phyloP scores from a whole-genome alignment of 345 rosid species.

The Tarenaya hassleriana region DNA sequence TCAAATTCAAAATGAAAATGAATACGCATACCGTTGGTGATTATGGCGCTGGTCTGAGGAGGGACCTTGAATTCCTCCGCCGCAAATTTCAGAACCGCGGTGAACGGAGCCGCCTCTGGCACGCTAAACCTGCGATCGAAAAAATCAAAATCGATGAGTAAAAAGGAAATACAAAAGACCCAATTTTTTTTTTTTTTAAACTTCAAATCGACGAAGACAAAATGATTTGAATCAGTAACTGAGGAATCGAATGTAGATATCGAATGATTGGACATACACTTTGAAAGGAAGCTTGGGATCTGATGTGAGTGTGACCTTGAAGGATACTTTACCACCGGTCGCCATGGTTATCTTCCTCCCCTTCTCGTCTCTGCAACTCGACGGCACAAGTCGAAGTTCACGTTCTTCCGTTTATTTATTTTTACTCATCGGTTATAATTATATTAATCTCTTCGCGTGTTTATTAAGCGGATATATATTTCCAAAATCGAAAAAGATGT shows the following conservation, averaged over 20 bases:
- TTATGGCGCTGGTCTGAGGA: slow-evolving; percentile 98
- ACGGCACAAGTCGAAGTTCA: too few species aligned
- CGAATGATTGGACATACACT: slow-evolving; percentile 42
- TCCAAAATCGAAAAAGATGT: too few species aligned
- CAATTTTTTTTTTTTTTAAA: too few species aligned
- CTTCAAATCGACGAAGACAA: neutral
- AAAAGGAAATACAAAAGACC: neutral
- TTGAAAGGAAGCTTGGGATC: slow-evolving; percentile 99
- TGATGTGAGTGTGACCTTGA: slow-evolving; percentile 92
- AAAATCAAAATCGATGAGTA: neutral
- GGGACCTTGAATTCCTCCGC: slow-evolving; percentile 99
- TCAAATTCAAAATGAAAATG: neutral
- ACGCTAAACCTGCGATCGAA: slow-evolving; percentile 68
- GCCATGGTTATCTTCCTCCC: slow-evolving; percentile 38
- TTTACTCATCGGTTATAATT: too few species aligned
- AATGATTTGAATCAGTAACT: neutral
- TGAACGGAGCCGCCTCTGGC: slow-evolving; percentile 96
- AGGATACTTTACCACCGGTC: slow-evolving; percentile 80
- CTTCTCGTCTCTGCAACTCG: too few species aligned
- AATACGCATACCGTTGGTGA: slow-evolving; percentile 66
- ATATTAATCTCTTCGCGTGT: too few species aligned
- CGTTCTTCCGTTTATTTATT: too few species aligned
- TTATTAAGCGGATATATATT: too few species aligned
- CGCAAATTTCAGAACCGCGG: slow-evolving; percentile 88
- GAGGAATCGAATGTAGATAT: neutral